Conservation (phyloP, 2,329 filamentous ascomycete genomes). For the Phialophora macrospora region DNA sequence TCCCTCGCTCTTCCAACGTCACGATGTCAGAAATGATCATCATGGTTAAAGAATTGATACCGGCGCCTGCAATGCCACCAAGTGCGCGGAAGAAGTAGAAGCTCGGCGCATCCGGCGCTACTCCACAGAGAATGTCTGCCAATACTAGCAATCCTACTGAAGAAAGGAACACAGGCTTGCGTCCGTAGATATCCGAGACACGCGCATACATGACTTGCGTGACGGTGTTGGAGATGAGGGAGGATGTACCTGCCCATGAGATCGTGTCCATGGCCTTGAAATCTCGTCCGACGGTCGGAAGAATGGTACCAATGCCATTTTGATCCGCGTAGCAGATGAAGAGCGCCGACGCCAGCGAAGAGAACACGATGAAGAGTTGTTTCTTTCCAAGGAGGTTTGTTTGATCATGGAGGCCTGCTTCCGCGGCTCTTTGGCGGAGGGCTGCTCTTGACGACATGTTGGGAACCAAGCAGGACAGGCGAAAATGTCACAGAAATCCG, state of each 20-base stretch:
- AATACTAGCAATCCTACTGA: conserved; percentile 60
- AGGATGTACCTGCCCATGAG: conserved; percentile 23
- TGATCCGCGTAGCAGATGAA: conserved; percentile 64
- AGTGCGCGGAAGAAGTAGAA: conserved; percentile 66
- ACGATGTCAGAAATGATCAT: conserved; percentile 67
- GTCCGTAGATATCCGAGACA: conserved; percentile 64
- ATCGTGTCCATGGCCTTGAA: conserved; percentile 45
- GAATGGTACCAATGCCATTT: conserved; percentile 60
- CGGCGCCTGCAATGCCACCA: conserved; percentile 65
- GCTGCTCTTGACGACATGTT: conserved; percentile 12
- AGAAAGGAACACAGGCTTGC: conserved; percentile 62
- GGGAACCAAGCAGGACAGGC: background rate
- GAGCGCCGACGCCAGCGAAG: conserved; percentile 57
- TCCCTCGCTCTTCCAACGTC: conserved; percentile 63
- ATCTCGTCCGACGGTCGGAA: conserved; percentile 59
- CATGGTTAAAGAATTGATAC: conserved; percentile 64
- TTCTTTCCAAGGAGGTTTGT: conserved; percentile 15
- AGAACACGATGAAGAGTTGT: conserved; percentile 51
- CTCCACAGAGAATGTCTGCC: conserved; percentile 64
- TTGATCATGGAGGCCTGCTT: conserved; percentile 23
- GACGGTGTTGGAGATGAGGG: conserved; percentile 50
- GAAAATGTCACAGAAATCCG: background rate
- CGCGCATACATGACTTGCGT: conserved; percentile 69
- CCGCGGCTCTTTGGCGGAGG: conserved; percentile 15
- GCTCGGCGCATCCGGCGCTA: conserved; percentile 61